A percentile compares a stretch with the other conserved stretches of the same genome.
Evolutionary conservation across 1,284 basidiomycete genomes (phyloP).

Genomic region (Pseudozyma sp.): DNA sequence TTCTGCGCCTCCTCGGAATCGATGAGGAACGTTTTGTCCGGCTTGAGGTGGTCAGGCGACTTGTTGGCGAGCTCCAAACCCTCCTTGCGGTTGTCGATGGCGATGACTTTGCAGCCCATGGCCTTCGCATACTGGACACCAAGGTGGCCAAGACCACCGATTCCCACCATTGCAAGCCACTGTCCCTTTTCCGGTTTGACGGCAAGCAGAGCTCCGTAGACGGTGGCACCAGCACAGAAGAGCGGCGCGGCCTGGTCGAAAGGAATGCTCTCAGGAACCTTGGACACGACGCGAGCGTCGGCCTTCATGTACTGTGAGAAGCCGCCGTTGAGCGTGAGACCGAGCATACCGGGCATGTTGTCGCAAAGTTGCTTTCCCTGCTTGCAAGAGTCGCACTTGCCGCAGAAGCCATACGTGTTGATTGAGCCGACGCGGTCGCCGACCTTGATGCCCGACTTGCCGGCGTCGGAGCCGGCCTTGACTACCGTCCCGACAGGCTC

Average conservation of each 20-base stretch:
- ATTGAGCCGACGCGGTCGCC: constrained; percentile 65
- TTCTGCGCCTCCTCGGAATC: constrained; percentile 49
- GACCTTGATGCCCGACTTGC: constrained; percentile 50
- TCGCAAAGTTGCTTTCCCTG: constrained; percentile 59
- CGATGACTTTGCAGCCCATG: constrained; percentile 69
- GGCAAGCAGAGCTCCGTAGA: constrained; percentile 69
- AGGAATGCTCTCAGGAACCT: constrained; percentile 60
- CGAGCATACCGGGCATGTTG: constrained; percentile 57
- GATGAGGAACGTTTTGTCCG: constrained; percentile 55
- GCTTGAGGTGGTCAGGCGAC: constrained; percentile 46
- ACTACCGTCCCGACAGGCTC: constrained; percentile 60
- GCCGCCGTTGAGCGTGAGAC: constrained; percentile 57
- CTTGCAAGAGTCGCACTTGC: constrained; percentile 62
- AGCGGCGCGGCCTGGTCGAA: constrained; percentile 69
- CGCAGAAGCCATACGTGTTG: constrained; percentile 63
- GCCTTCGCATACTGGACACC: constrained; percentile 68
- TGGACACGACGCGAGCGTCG: constrained; percentile 58
- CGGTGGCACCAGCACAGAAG: constrained; percentile 70
- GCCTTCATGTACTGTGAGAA: constrained; percentile 64
- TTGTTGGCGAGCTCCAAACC: constrained; percentile 40
- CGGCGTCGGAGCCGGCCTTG: constrained; percentile 42
- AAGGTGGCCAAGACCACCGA: constrained; percentile 70
- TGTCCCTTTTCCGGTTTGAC: constrained; percentile 61
- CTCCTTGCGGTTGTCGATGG: constrained; percentile 60
- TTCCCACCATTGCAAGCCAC: constrained; percentile 70